Base-by-base conservation (phyloP, 805 yeast genomes). In the Priceomyces melissophilus region DNA sequence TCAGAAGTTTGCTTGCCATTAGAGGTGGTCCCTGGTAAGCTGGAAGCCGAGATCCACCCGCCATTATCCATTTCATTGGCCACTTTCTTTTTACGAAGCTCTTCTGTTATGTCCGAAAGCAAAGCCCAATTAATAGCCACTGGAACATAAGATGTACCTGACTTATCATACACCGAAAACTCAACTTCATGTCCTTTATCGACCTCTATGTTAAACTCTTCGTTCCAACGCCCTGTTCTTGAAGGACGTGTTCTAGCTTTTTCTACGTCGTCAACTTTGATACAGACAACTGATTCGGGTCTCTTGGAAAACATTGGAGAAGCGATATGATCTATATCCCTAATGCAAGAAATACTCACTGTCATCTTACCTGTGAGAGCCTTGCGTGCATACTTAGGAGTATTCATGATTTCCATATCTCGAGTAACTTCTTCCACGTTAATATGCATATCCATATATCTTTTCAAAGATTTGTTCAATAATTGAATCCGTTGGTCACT, bases 131-230 rank as follows among this genome's bases (percentile, higher is more conserved):
- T 79, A 30, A 93, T 73, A 7, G 96, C 99, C 6, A 93, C 96
- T 0, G 99, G 98, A 7, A 83, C 79, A 44, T 75, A 67, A 37
- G 71, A 76, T 43, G 72, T 79, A 30, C 86, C 86, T 10, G 75
- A 69, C 51, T 82, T 83, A 60, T 93, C 99, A 60, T 84, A 89
- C 3, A 93, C 87, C 2, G 90, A 79, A 43, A 93, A 71, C 54
- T 90, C 96, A 33, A 90, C 75, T 65, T 93, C 99, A 56, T 91
- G 87, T 20, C 96, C 96, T 59, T 84, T 87, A 45, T 87, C 96
- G 32, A 93, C 85, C 30, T 79, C 81, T 42, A 93, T 76, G 39
- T 78, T 78, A 57, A 89, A 88, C 32, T 80, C 83, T 58, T 93
- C 99, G 57, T 77, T 75, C 87, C 95, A 87, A 50, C 82, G 78